Base-by-base conservation (phyloP, 2,329 filamentous ascomycete genomes). In the Pseudogymnoascus sp. region DNA sequence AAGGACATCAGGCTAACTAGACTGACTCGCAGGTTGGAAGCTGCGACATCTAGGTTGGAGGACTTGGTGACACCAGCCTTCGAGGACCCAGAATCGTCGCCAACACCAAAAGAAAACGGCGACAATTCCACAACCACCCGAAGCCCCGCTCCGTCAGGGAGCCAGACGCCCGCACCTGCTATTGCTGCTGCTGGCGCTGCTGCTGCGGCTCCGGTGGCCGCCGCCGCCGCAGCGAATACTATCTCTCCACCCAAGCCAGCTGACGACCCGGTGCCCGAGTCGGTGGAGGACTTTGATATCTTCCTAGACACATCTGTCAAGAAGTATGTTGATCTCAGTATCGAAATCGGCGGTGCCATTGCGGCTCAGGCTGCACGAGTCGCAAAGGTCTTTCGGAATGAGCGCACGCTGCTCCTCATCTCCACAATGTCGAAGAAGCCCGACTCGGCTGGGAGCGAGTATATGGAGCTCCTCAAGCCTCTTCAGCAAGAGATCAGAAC, bases 381-480 rank as follows among this genome's bases (percentile, higher is more conserved):
- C 14, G 71, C 80, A 59, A 77, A 81, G 66, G 84, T 91, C 42
- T 97, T 97, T 78, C 80, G 86, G 64, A 91, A 90, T 66, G 90
- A 97, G 79, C 87, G 93, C 69, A 90, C 87, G 69, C 96, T 96
- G 75, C 82, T 99, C 64, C 83, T 96, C 67, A 87, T 97, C 70
- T 86, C 92, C 1, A 93, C 90, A 62, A 95, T 93, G 79, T 88
- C 95, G 21, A 96, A 92, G 82, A 96, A 96, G 78, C 95, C 93
- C 21, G 88, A 95, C 68, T 81, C 89, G 67, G 75, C 75, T 11
- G 79, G 80, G 42, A 71, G 80, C 36, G 84, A 87, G 3, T 90
- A 87, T 72, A 86, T 90, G 74, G 87, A 91, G 67, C 83, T 97
- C 18, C 81, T 97, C 68, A 91, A 93, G 70, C 92, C 93, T 68